phyloP scores from a whole-genome alignment of 2,329 filamentous ascomycete species.

The Cytospora piceae region DNA sequence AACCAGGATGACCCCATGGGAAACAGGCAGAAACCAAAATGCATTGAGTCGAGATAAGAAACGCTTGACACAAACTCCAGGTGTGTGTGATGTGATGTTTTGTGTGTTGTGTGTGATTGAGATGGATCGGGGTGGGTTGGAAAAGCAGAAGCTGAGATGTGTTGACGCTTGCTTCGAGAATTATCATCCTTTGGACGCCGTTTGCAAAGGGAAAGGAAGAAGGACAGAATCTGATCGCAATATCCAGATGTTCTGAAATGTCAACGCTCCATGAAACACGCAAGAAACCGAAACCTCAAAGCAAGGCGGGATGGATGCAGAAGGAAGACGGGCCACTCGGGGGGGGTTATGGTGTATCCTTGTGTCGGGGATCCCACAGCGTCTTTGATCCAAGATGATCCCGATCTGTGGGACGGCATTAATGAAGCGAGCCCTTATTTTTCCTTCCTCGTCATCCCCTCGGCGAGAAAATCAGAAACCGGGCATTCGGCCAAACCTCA shows the following conservation, averaged over 20 bases:
- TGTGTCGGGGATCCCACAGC: constrained; percentile 22
- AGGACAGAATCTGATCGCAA: constrained; percentile 16
- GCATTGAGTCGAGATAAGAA: constrained; percentile 31
- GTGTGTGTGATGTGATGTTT: constrained; percentile 23
- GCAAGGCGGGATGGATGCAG: constrained; percentile 12
- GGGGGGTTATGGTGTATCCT: constrained; percentile 5
- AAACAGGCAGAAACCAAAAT: constrained; percentile 30
- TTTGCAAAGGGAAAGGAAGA: constrained; percentile 20
- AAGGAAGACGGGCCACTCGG: constrained; percentile 19
- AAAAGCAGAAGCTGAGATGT: not conserved
- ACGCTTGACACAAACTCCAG: constrained; percentile 33
- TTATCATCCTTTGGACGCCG: constrained; percentile 20
- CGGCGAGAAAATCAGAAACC: constrained; percentile 17
- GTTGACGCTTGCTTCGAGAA: constrained; percentile 18
- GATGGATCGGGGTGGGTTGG: constrained; percentile 27
- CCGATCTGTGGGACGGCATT: constrained; percentile 27
- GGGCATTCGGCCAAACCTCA: constrained; percentile 29
- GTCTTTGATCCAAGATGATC: constrained; percentile 19
- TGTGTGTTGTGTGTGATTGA: constrained; percentile 30
- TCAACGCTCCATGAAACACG: constrained; percentile 20
- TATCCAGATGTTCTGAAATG: constrained; percentile 18
- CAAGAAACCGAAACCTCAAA: constrained; percentile 8
- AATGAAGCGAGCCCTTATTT: constrained; percentile 16
- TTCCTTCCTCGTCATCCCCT: constrained; percentile 21
- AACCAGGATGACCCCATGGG: constrained; percentile 18